Conservation (phyloP, 352 stramenopile species). For the Pythium angustatum region DNA sequence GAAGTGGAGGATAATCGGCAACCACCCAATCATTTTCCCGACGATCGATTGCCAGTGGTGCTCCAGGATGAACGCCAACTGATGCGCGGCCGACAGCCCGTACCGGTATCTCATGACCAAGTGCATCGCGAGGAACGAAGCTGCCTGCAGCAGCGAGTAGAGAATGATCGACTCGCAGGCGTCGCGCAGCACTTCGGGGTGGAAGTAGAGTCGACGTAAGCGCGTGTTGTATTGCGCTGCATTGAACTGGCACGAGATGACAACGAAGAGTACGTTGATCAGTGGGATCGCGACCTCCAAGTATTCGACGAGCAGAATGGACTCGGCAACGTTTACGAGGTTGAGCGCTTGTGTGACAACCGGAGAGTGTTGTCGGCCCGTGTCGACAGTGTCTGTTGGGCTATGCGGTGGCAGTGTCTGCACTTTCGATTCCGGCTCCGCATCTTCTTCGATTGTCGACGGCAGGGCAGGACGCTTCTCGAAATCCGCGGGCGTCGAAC, state of each 20-base stretch:
- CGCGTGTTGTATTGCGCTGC: slow-evolving; percentile 21
- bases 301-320: slow-evolving; percentile 34
- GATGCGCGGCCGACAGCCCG: slow-evolving; percentile 22
- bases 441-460: too few species aligned
- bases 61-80: slow-evolving; percentile 31
- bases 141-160: slow-evolving; percentile 26
- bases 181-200: neutral
- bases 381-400: too few species aligned
- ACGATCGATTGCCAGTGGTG: slow-evolving; percentile 22
- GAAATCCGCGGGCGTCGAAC: too few species aligned
- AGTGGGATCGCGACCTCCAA: slow-evolving; percentile 30
- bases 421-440: too few species aligned
- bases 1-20: slow-evolving; percentile 24
- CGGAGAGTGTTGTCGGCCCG: too few species aligned
- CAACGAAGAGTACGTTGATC: slow-evolving; percentile 24
- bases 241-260: slow-evolving; percentile 9
- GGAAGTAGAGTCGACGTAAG: slow-evolving; percentile 11
- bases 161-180: slow-evolving; percentile 19
- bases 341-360: slow-evolving; percentile 12
- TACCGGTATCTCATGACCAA: slow-evolving; percentile 27
- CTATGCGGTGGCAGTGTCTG: too few species aligned
- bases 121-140: slow-evolving; percentile 25
- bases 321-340: slow-evolving; percentile 18
- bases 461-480: too few species aligned
- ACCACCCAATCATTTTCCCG: slow-evolving; percentile 30